Percentiles rank a stretch among this genome's conserved stretches.
Evolutionary conservation across 768 basidiomycete species (phyloP).

Genomic region (Amanita rubescens): DNA sequence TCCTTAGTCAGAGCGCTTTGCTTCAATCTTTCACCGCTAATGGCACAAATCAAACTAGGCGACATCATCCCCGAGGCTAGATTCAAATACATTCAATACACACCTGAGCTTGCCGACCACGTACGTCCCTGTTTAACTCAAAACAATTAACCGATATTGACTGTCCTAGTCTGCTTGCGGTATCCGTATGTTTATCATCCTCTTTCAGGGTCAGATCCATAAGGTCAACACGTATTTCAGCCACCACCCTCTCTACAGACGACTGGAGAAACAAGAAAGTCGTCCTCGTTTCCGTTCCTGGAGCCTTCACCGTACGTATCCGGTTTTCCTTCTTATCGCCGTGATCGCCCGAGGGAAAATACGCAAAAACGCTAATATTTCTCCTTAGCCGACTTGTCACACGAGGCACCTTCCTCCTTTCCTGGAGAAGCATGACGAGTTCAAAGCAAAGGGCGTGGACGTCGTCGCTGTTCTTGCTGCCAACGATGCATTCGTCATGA

Average conservation of each 20-base stretch:
- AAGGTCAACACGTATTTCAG: slow-evolving; percentile 23
- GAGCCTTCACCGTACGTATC: slow-evolving; percentile 68
- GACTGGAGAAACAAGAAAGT: slow-evolving; percentile 81
- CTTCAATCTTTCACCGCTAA: slow-evolving; percentile 4
- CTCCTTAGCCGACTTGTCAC: slow-evolving; percentile 54
- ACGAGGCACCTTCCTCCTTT: slow-evolving; percentile 57
- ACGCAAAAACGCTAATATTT: slow-evolving; percentile 27
- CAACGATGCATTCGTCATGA: slow-evolving; percentile 76
- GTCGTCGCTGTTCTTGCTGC: slow-evolving; percentile 66
- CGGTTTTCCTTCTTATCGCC: slow-evolving; percentile 14
- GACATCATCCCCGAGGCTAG: slow-evolving; percentile 30
- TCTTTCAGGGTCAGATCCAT: background rate
- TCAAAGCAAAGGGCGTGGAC: slow-evolving; percentile 73
- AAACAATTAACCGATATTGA: slow-evolving; percentile 7
- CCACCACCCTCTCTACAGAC: slow-evolving; percentile 44
- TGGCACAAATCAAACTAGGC: slow-evolving; percentile 29
- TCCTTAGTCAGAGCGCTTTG: background rate
- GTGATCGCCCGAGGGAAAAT: background rate
- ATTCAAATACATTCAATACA: slow-evolving; percentile 52
- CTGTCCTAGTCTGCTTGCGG: slow-evolving; percentile 50
- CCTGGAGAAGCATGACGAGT: slow-evolving; percentile 61
- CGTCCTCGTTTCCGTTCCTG: slow-evolving; percentile 70
- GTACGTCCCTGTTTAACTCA: slow-evolving; percentile 26
- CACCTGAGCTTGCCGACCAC: slow-evolving; percentile 53
- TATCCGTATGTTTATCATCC: slow-evolving; percentile 39